A percentile compares a stretch with the other conserved stretches of the same genome.
These are phyloP conservation scores for Fragilariopsis cylindrus DNA, from an alignment of 108 stramenopile genomes.

Conservation along the genomic window DNA sequence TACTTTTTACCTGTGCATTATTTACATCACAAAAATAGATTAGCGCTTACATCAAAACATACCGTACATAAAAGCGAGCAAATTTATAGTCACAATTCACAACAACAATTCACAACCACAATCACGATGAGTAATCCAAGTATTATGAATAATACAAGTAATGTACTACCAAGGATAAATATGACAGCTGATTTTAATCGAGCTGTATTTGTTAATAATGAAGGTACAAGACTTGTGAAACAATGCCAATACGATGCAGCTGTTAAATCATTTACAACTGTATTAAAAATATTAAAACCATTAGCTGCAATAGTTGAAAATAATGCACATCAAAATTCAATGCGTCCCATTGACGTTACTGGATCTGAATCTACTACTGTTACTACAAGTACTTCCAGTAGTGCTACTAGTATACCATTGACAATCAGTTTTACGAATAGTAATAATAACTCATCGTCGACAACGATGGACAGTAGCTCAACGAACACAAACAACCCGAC, in stretches of 20 bases:
- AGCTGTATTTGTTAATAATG: slow-evolving; percentile 15
- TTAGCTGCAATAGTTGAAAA: neutral
- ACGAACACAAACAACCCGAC: neutral
- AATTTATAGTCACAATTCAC: too few relatives aligned
- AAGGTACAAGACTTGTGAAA: slow-evolving; percentile 1
- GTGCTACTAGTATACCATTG: too few relatives aligned
- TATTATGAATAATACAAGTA: too few relatives aligned
- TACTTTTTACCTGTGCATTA: too few relatives aligned
- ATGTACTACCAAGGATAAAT: too few relatives aligned
- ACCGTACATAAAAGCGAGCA: too few relatives aligned
- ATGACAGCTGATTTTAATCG: neutral
- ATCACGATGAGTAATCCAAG: too few relatives aligned
- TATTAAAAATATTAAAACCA: slow-evolving; percentile 14
- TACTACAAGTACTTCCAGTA: neutral
- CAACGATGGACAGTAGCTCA: neutral
- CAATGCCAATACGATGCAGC: slow-evolving; percentile 16
- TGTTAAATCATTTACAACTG: slow-evolving; percentile 14
- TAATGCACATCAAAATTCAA: neutral
- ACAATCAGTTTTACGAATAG: neutral
- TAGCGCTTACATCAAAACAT: too few relatives aligned
- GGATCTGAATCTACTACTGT: neutral
- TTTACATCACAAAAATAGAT: too few relatives aligned
- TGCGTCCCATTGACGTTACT: neutral
- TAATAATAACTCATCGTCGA: neutral
- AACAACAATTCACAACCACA: too few relatives aligned